Evolutionary conservation across 805 yeast genomes (phyloP), one percentile per base, ranked within the genome.

Genomic region (Starmerella asiatica): DNA sequence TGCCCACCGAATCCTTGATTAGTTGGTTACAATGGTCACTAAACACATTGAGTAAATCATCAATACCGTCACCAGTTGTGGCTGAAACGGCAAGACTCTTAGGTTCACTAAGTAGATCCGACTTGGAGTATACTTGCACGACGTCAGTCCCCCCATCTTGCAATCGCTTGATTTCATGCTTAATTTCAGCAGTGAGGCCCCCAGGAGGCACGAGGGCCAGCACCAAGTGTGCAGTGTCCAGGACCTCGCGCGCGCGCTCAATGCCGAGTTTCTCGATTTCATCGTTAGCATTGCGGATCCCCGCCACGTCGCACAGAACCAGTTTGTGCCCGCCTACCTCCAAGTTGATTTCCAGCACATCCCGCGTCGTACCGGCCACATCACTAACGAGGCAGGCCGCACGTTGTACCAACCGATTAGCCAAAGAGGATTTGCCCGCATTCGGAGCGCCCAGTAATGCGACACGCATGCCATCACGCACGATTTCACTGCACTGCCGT

Each of bases 351-450:
- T 85, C 93, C 19, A 91, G 70, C 0, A 82, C 63, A 54, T 91
- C 98, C 52, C 98, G 67, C 0, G 98, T 91, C 0, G 98, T 91
- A 0, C 98, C 98, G 2, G 94, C 93, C 4, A 81, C 71, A 29
- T 75, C 75, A 55, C 95, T 83, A 1, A 91, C 97, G 29, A 91
- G 84, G 0, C 95, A 93, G 15, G 84, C 79, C 18, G 85, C 93
- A 18, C 79, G 72, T 43, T 76, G 69, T 0, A 86, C 83, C 6
- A 91, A 57, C n/a, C 61, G 54, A 53, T 91, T 91, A 37, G 91
- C 58, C 9, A 91, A 60, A 1, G 94, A 82, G 3, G 95, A 85
- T 56, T 91, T 91, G 0, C 98, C 98, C 1, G 94, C 95, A 58
- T 91, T 91, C 1, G 98, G 95, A 5, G 93, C 91, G 0, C 98